Base-by-base conservation (phyloP, 768 basidiomycete species). In the Leucocoprinus sp. region DNA sequence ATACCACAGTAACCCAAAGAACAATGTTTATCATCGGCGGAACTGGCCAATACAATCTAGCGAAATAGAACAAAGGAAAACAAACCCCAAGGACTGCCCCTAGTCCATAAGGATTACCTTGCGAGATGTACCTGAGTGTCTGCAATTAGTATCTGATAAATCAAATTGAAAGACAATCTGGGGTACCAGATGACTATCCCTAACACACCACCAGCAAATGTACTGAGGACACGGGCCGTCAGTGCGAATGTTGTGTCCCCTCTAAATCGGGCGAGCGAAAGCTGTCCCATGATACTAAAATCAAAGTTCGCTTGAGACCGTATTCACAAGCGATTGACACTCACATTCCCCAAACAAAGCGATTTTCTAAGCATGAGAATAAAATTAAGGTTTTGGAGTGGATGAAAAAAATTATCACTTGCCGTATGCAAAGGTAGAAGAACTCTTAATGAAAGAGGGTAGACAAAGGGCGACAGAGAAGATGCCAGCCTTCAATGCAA, bases 211-310 rank as follows among this genome's bases (percentile, higher is more conserved):
- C 86, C 86, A 19, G 71, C 59, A 48, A 86, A 82, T 0, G 86
- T 88, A 38, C 76, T 76, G 4, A 72, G 28, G 18, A 85, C 69
- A 45, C 86, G 73, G 0, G 75, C 67, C 3, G 78, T 62, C 11
- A 85, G 68, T 2, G 75, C 82, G 48, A 83, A 83, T 0, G 75
- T 71, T 0, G 85, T 90, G 42, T 90, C 86, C 1, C 85, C 86
- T 35, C 81, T 71, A 55, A 85, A 88, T 14, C 84, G 75, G 7
- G 80, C 66, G 0, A 85, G 60, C 0, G 83, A 83, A 5, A 86
- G 64, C 54, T 88, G 86, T 0, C 76, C 84, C 80, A 88, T 86
- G 55, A 87, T 71, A 14, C 81, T 84, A 45, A n/a, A n/a, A n/a
- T n/a, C 14, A 1, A 5, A 33, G n/a, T 33, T 2, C 12, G 14